Conservation (phyloP, 2,329 filamentous ascomycete species). For the Pseudogymnoascus sp. region DNA sequence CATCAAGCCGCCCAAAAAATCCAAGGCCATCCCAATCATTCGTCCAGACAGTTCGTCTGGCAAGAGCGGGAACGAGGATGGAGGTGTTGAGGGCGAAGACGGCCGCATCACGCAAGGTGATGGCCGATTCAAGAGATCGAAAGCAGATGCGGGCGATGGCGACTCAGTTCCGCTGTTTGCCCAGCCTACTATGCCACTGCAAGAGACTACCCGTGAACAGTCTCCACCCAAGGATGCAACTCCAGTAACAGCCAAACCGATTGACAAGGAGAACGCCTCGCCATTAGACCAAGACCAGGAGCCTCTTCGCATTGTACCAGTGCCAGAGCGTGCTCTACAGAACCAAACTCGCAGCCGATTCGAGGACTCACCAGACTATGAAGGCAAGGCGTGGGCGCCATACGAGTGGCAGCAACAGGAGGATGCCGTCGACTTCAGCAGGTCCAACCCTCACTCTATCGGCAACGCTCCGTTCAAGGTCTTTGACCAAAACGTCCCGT, state of each 20-base stretch:
- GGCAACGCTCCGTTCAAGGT: conserved; percentile 44
- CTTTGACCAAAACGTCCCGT: conserved; percentile 27
- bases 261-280: conserved; percentile 27
- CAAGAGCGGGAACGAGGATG: conserved; percentile 29
- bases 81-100: conserved; percentile 46
- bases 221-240: conserved; percentile 23
- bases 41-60: conserved; percentile 49
- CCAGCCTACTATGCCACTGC: conserved; percentile 35
- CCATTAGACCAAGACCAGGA: conserved; percentile 16
- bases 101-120: conserved; percentile 56
- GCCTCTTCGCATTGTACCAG: conserved; percentile 32
- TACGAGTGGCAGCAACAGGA: conserved; percentile 49
- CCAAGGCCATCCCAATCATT: conserved; percentile 78
- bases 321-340: conserved; percentile 21
- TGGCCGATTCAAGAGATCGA: conserved; percentile 67
- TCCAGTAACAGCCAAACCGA: conserved; percentile 12
- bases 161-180: conserved; percentile 73
- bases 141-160: conserved; percentile 54
- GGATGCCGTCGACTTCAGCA: conserved; percentile 33
- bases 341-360: conserved; percentile 41
- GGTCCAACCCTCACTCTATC: conserved; percentile 41
- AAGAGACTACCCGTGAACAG: conserved; percentile 27
- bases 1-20: conserved; percentile 59
- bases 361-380: conserved; percentile 43
- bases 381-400: conserved; percentile 46